phyloP scores from a whole-genome alignment of 78 protist species.

The Isochrysis galbana region DNA sequence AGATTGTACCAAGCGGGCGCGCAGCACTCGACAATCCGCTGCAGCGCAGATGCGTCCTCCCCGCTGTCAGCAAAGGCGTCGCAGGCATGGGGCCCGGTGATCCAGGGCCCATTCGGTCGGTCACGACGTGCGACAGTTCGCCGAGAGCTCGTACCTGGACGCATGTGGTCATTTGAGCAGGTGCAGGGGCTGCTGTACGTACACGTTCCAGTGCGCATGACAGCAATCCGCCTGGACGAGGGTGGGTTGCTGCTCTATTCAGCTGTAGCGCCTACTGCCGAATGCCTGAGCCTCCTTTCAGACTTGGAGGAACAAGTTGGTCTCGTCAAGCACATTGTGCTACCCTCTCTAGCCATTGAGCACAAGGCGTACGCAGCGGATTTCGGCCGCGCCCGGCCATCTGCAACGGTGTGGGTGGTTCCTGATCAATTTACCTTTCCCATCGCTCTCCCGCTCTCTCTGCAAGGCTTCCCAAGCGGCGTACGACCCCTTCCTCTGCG shows the following conservation, averaged over 20 bases:
- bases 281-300: not conserved
- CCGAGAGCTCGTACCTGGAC: not conserved
- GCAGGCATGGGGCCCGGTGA: too few relatives aligned
- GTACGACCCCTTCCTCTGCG: not conserved
- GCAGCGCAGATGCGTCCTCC: too few relatives aligned
- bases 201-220: conserved; percentile 13
- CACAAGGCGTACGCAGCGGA: conserved; percentile 29
- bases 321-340: not conserved
- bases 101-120: too few relatives aligned
- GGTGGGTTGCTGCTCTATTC: conserved; percentile 33
- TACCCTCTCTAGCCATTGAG: conserved; percentile 3
- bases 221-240: not conserved
- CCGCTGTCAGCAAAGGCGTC: too few relatives aligned
- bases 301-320: conserved; percentile 18
- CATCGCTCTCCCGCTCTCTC: not conserved
- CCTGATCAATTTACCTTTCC: conserved; percentile 18
- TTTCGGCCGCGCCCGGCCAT: not conserved
- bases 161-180: conserved; percentile 30
- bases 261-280: conserved; percentile 31
- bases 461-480: not conserved
- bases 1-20: too few relatives aligned
- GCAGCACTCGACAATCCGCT: too few relatives aligned
- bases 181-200: conserved; percentile 32
- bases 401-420: not conserved
- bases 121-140: conserved; percentile 17